A percentile compares a stretch with the other conserved stretches of the same genome.
Evolutionary conservation across 495 filamentous ascomycete species (phyloP).

Genomic region (Delitschia confertaspora): DNA sequence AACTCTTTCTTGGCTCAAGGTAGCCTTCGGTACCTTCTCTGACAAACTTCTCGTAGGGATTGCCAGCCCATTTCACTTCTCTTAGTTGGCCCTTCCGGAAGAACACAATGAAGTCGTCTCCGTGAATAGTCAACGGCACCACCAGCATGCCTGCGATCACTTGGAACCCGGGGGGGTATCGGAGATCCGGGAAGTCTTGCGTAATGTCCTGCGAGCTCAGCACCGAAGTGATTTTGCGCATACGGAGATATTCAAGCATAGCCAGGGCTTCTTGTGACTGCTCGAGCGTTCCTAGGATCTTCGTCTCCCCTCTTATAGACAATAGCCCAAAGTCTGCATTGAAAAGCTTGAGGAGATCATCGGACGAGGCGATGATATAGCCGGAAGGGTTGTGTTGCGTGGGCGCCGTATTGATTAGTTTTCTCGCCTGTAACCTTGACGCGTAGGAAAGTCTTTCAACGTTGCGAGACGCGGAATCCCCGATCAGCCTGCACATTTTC

Average conservation of each 20-base stretch:
- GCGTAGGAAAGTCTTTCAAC: slow-evolving; percentile 85
- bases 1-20: slow-evolving; percentile 68
- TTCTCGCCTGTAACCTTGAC: slow-evolving; percentile 70
- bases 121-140: slow-evolving; percentile 69
- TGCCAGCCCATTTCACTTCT: slow-evolving; percentile 87
- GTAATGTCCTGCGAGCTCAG: slow-evolving; percentile 67
- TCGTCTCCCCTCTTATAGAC: slow-evolving; percentile 80
- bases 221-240: slow-evolving; percentile 69
- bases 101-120: slow-evolving; percentile 84
- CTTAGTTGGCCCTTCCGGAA: slow-evolving; percentile 71
- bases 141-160: slow-evolving; percentile 74
- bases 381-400: slow-evolving; percentile 78
- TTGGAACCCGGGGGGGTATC: slow-evolving; percentile 70
- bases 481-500: slow-evolving; percentile 89
- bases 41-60: slow-evolving; percentile 76
- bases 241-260: slow-evolving; percentile 74
- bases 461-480: slow-evolving; percentile 78
- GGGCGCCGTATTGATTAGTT: slow-evolving; percentile 70
- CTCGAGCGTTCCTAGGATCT: slow-evolving; percentile 66
- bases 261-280: slow-evolving; percentile 78
- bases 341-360: slow-evolving; percentile 78
- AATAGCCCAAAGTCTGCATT: slow-evolving; percentile 83
- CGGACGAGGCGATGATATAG: slow-evolving; percentile 85
- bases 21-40: slow-evolving; percentile 59
- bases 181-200: slow-evolving; percentile 74